Base-by-base conservation (phyloP, 2,329 filamentous ascomycete species). In the Metarhizium robertsii region DNA sequence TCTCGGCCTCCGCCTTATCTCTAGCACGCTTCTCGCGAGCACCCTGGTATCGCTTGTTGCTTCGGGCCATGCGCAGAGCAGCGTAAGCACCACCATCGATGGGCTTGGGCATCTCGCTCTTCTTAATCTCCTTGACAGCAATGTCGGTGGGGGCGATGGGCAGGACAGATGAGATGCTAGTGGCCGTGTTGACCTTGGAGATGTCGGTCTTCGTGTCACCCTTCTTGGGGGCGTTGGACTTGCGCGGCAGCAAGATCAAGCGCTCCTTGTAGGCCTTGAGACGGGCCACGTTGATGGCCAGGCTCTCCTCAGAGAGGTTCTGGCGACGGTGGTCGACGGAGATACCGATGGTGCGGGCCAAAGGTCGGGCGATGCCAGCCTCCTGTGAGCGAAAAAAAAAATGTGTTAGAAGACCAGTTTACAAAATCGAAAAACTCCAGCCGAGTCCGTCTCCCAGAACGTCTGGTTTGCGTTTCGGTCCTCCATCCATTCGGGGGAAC, bases 251-350 rank as follows among this genome's bases (percentile, higher is more conserved):
- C 74, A 99, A 85, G 75, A 99, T 96, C 72, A 99, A 81, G 73
- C 91, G 90, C 73, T 87, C 85, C 81, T 88, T 89, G 91, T 96
- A 99, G 75, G 90, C 90, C 85, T 96, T 92, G 73, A 99, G 90
- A 73, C 94, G 94, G 76, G 88, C 88, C 69, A 99, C 92, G 80
- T 99, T 99, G 83, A 83, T 83, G 75, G 90, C 83, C 69, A 97
- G 87, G 65, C 88, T 88, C 85, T 97, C 94, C 81, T 95, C 90
- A 72, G 87, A 94, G 72, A 95, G 87, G 85, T 97, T 99, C 81
- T 90, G 86, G 77, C 94, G 92, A 80, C 94, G 92, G 77, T 85
- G 82, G 79, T 99, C 94, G 80, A 99, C 92, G 66, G 90, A 76
- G 78, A 99, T 97, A 77, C 94, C 94, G 80, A 99, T 89, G 75